Base-by-base conservation (phyloP, 208 protist genomes). In the Leishmania lainsoni region DNA sequence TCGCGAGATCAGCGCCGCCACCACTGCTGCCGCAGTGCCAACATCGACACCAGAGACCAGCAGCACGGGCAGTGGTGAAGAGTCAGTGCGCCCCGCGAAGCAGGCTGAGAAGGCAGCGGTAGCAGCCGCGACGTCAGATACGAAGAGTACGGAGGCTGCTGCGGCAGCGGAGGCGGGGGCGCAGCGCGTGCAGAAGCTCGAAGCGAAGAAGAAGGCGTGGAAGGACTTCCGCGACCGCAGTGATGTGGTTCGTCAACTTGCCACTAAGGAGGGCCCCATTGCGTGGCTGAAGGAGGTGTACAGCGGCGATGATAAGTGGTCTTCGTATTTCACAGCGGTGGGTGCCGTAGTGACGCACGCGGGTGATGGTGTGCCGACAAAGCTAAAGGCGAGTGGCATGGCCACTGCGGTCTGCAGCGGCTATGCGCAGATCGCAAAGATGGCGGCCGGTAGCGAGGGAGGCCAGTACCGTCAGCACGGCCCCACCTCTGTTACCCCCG, bases 211-310 rank as follows among this genome's bases (percentile, higher is more conserved):
- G 66, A 79, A 72, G 71, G 86, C 81, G 22, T 81, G 69, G 79
- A 63, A 69, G 1, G 79, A 29, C 45, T 86, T 89, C 76, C 61
- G 71, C 17, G 52, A 76, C 58, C 75, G 80, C 65, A 85, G 76
- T 52, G n/a, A 69, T 17, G 63, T 49, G n/a, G 85, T 88, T 61
- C 80, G 75, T 2, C 75, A 76, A 48, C 69, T 84, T 29, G 87
- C 78, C 26, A 54, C 69, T 9, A 75, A 66, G 6, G 80, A 75
- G 72, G 81, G 76, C 75, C 84, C 84, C n/a, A 65, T 83, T 14
- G 82, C 85, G 70, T 89, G 89, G 86, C 17, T 89, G 73, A 80
- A 49, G 59, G 76, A 88, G 68, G 89, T 86, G 26, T 87, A 88
- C 80, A 76, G 79, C 51, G 80, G 35, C 26, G 78, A 49, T 0